These are phyloP conservation scores for Venturia effusa DNA, from an alignment of 2,329 filamentous ascomycete species.

Conservation along the genomic window DNA sequence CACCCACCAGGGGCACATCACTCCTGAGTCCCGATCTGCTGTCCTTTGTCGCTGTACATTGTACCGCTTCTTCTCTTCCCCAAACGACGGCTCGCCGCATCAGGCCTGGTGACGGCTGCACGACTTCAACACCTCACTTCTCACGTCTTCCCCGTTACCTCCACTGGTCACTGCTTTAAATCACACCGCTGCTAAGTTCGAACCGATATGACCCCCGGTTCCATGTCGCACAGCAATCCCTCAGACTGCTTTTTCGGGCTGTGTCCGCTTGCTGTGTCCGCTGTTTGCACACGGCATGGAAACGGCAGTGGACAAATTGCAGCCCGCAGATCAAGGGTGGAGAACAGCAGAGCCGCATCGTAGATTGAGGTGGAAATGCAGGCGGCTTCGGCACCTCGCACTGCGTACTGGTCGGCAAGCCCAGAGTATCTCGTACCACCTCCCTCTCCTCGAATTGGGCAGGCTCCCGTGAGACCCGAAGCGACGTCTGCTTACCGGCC, in stretches of 20 bases:
- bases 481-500: background rate
- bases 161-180: background rate
- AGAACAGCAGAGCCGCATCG: background rate
- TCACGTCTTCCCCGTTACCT: background rate
- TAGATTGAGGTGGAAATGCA: background rate
- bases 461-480: background rate
- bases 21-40: background rate
- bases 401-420: background rate
- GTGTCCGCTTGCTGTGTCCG: background rate
- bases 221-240: background rate
- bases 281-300: background rate
- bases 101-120: background rate
- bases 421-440: background rate
- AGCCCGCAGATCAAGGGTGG: background rate
- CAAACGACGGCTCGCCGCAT: background rate
- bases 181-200: background rate
- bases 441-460: background rate
- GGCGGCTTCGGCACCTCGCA: background rate
- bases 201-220: background rate
- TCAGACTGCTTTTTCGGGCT: background rate
- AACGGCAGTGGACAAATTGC: background rate
- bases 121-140: background rate
- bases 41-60: background rate
- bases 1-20: background rate
- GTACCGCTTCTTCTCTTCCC: background rate